Evolutionary conservation across 2,329 filamentous ascomycete species (phyloP), one percentile per base, ranked within the genome.

Genomic region (Conoideocrella luteorostrata): DNA sequence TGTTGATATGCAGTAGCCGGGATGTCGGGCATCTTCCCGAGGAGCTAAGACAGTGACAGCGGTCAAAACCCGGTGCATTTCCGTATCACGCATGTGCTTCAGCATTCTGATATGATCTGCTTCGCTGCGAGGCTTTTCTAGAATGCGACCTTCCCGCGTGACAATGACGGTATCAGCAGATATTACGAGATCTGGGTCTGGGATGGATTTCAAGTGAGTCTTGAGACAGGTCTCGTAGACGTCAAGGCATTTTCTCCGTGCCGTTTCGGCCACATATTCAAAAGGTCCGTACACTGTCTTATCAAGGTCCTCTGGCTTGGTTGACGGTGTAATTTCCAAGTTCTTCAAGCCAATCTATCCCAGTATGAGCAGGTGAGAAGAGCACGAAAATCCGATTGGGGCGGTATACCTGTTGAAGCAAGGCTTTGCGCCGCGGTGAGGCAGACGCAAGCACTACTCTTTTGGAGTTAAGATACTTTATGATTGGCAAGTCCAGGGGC

Each of bases 121-220:
- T 64, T 91, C 87, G 49, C 72, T 86, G 42, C 82, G 74, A 10
- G 93, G 93, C 69, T 98, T 98, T 72, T 98, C 93, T 3, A 98
- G 70, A 42, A 98, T 88, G 41, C 77, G 72, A 0, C 90, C 90
- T 32, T 77, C 70, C 10, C 79, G 75, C 9, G 81, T 84, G 12
- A 93, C 86, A 49, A 98, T 87, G 44, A 98, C 74, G 0, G 93
- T 97, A 62, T 97, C 91, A 28, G 91, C 91, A 0, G 89, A 82
- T 47, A 97, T 83, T 46, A 97, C 88, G 13, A 97, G 73, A 6
- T 81, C 84, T 0, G 89, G 89, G 53, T 96, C 93, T 11, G 65
- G 66, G 33, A 69, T 66, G 5, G 71, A 66, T 34, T 62, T 62
- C 13, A 68, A 54, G 37, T 72, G 58, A n/a, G 58, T 63, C 44